Percentiles rank a stretch among this genome's conserved stretches.
Conservation (phyloP, 2,329 filamentous ascomycete genomes). For the Aaosphaeria pasadenensis region DNA sequence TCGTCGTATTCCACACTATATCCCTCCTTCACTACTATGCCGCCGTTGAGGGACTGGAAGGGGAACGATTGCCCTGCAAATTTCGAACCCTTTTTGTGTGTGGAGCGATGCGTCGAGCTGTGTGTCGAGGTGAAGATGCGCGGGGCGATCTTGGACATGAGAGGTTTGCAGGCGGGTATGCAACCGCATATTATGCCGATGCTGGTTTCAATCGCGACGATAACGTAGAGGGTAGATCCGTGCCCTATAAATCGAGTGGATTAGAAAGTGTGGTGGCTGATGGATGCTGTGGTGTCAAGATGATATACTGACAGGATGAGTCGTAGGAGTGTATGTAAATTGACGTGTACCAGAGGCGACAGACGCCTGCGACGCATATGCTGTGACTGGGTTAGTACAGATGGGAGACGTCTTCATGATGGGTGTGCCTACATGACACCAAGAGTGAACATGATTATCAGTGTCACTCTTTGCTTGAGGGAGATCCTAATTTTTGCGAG, state of each 20-base stretch:
- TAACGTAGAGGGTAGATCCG: slow-evolving; percentile 22
- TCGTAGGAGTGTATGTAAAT: slow-evolving; percentile 24
- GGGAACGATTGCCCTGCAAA: slow-evolving; percentile 4
- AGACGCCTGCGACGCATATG: slow-evolving; percentile 28
- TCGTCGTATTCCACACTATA: slow-evolving; percentile 6
- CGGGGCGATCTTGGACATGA: slow-evolving; percentile 24
- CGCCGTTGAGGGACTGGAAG: slow-evolving; percentile 5
- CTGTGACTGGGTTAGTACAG: slow-evolving; percentile 1
- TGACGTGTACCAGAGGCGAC: slow-evolving; percentile 26
- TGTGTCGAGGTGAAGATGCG: slow-evolving; percentile 17
- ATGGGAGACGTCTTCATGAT: background rate
- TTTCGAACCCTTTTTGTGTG: slow-evolving; percentile 1
- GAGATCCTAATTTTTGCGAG: slow-evolving; percentile 25
- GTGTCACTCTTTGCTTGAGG: slow-evolving; percentile 22
- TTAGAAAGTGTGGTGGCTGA: background rate
- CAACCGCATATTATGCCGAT: slow-evolving; percentile 31
- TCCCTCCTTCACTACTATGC: slow-evolving; percentile 5
- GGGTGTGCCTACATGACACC: slow-evolving; percentile 20
- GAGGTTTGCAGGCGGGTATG: slow-evolving; percentile 30
- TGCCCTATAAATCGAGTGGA: slow-evolving; percentile 10
- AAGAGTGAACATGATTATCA: slow-evolving; percentile 28
- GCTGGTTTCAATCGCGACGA: slow-evolving; percentile 25
- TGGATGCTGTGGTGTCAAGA: background rate
- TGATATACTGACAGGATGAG: slow-evolving; percentile 15
- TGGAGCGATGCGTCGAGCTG: background rate